phyloP scores from a whole-genome alignment of 768 basidiomycete species.

The Hygrophorus russula region DNA sequence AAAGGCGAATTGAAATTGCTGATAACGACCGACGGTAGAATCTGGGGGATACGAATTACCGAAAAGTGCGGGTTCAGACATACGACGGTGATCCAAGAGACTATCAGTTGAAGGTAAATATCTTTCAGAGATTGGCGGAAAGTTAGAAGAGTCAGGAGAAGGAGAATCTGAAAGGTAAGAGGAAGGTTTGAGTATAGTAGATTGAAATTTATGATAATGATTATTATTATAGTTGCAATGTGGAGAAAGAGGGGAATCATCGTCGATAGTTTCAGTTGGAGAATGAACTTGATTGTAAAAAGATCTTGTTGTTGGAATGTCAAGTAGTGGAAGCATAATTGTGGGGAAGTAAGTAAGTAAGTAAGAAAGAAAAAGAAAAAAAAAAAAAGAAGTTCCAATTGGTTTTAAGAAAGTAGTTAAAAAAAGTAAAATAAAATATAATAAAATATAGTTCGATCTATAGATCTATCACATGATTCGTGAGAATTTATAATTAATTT shows the following conservation, averaged over 20 bases:
- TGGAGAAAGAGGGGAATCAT: conserved; percentile 25
- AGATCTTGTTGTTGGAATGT: too few relatives aligned
- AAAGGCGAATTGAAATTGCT: conserved; percentile 31
- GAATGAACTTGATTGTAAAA: neutral
- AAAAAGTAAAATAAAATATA: too few relatives aligned
- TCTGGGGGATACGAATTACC: conserved; percentile 21
- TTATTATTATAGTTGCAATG: conserved; percentile 3
- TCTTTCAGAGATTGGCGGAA: conserved; percentile 29
- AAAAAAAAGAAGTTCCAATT: too few relatives aligned
- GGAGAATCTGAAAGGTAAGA: conserved; percentile 30
- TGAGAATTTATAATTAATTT: too few relatives aligned
- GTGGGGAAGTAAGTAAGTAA: too few relatives aligned
- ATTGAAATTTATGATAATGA: conserved; percentile 18
- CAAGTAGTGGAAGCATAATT: too few relatives aligned
- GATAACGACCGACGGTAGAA: conserved; percentile 22
- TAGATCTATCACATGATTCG: too few relatives aligned
- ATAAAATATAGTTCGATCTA: too few relatives aligned
- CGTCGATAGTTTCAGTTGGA: conserved; percentile 19
- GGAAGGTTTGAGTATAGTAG: conserved; percentile 11
- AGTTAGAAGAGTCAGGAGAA: conserved; percentile 27
- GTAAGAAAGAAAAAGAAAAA: too few relatives aligned
- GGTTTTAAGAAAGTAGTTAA: too few relatives aligned
- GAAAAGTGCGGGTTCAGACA: conserved; percentile 54
- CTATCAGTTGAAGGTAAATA: conserved; percentile 27
- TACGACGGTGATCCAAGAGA: conserved; percentile 48